Percentiles rank a stretch among this genome's conserved stretches.
These are phyloP conservation scores for Trifolium fragiferum DNA, from an alignment of 306 rosid genomes.

Conservation along the genomic window DNA sequence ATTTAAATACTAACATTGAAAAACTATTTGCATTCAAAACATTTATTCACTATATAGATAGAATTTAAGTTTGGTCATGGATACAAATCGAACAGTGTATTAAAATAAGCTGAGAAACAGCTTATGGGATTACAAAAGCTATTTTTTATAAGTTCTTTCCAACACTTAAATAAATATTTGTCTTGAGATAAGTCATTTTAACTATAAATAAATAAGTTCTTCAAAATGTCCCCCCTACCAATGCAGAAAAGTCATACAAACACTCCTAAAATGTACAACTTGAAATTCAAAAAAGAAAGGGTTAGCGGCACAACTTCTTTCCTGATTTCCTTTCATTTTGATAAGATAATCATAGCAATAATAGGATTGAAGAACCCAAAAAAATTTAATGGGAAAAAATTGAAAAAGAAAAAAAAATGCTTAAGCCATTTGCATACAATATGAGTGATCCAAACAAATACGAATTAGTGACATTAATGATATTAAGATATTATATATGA, in stretches of 20 bases:
- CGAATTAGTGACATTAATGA: slow-evolving; percentile 10
- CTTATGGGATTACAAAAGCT: not conserved
- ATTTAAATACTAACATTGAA: too few species aligned
- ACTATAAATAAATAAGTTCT: not conserved
- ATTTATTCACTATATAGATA: not conserved
- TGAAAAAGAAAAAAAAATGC: not conserved
- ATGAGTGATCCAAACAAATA: slow-evolving; percentile 5
- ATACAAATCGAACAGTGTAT: not conserved
- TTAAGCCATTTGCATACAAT: not conserved
- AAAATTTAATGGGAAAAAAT: not conserved
- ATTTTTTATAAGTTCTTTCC: not conserved
- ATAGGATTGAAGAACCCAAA: not conserved
- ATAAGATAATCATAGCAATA: not conserved
- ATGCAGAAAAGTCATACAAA: not conserved
- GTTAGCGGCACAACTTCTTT: too few species aligned
- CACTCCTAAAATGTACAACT: not conserved
- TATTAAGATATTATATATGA: not conserved
- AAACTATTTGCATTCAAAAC: not conserved
- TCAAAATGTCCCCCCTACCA: not conserved
- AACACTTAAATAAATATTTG: not conserved
- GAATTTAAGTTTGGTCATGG: not conserved
- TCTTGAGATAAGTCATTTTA: not conserved
- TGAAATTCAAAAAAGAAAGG: not conserved
- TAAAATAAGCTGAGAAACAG: not conserved
- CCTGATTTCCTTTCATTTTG: not conserved